Evolutionary conservation across 2,329 filamentous ascomycete species (phyloP), one percentile per base, ranked within the genome.

Genomic region (Penicillium sp.): DNA sequence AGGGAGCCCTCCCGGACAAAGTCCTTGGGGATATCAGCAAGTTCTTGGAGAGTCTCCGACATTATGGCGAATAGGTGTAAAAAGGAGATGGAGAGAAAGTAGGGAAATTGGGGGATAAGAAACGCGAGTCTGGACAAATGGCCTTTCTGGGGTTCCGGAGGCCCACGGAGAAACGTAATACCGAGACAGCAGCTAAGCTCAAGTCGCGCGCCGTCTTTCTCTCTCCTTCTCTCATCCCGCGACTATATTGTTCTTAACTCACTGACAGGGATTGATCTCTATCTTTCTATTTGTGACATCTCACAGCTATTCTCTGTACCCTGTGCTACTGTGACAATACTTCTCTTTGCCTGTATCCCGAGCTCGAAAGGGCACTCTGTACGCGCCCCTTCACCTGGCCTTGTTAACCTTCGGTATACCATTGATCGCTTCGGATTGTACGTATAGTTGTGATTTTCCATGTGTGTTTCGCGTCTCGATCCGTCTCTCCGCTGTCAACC

Each of bases 21-120:
- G 57, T 79, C 77, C 65, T 74, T 72, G 37, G 78, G 78, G 66
- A 80, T 75, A 61, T 83, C 80, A 57, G 79, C 77, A 55, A 84
- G 70, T 57, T 83, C 81, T 67, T 82, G 80, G 61, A 82, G 66
- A 59, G 81, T 78, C 54, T 83, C 80, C 54, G 78, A 79, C 75
- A 78, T 77, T 41, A 39, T 59, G 52, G 51, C 27, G 27, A 28
- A 44, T 46, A 4, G 25, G 28, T 25, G 42, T 39, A n/a, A 32
- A 25, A 42, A 40, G 24, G 33, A 42, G 20, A 44, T 20, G 35
- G 24, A n/a, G 44, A 45, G 29, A n/a, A 43, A 31, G 46, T 15
- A 29, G 25, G 37, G 32, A 31, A 6, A 43, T 37, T 27, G 47
- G 41, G 37, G n/a, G 37, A 29, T 29, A 12, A 50, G 44, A 42